Base-by-base conservation (phyloP, 148 eudicot species). In the Arctostaphylos glauca region DNA sequence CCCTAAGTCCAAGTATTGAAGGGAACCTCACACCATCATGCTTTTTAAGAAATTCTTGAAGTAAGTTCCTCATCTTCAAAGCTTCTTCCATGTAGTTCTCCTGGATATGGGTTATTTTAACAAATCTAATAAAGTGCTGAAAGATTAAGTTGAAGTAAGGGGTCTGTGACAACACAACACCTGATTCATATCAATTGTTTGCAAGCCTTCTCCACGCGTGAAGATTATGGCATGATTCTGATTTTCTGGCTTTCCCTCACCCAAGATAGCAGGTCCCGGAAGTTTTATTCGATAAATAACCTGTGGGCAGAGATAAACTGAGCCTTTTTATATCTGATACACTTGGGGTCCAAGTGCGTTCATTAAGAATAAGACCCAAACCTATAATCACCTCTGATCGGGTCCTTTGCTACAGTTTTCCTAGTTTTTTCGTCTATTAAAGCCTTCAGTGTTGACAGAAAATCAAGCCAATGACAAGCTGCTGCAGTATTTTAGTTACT, bases 11-110 rank as follows among this genome's bases (percentile, higher is more conserved):
- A 83, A 97, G 96, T 77, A 97, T 94, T 6, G 98, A 89, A 79
- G 99, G 99, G 85, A 86, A 58, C 75, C 98, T 89, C 74, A 97
- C 97, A 68, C 93, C 95, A 86, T 97, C 99, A 82, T 94, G 97
- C 87, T 88, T 93, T 81, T 84, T 89, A 53, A 94, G 94, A 85
- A 97, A 97, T 87, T 97, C 99, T 89, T 97, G 90, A 89, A 97
- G 98, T 84, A 97, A 90, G 80, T 97, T 97, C 86, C 99, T 92
- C 99, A 97, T 94, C 88, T 97, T 97, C 60, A 97, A 87, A 80
- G 99, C 98, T 88, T 97, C 99, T 88, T 97, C 99, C 98, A 97
- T 90, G 96, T 94, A 97, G 87, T 97, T 97, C 83, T 97, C 99
- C 99, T 97, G 86, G 23, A 87, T 25, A 68, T 49, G 77, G 81